Evolutionary conservation across 1,284 basidiomycete species (phyloP).

Genomic region (Pseudozyma hubeiensis): DNA sequence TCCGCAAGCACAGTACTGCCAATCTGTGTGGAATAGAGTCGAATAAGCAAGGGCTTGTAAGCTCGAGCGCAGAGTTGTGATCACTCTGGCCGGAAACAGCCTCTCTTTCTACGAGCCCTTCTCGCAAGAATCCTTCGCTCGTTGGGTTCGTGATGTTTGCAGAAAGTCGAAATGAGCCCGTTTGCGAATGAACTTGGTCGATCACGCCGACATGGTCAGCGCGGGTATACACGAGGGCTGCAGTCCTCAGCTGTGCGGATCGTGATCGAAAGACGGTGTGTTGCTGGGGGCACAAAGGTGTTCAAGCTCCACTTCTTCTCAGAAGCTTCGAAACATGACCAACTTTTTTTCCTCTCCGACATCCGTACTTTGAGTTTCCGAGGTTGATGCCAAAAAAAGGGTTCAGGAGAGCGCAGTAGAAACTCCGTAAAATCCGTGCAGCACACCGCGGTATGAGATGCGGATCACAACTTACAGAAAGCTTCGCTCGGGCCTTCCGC

Average conservation of each 20-base stretch:
- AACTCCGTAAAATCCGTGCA: neutral
- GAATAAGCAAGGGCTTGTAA: too few relatives aligned
- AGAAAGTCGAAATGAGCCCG: neutral
- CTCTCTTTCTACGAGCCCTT: too few relatives aligned
- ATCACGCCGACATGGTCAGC: constrained; percentile 11
- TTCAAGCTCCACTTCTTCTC: constrained; percentile 26
- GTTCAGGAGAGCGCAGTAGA: constrained; percentile 16
- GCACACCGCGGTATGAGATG: neutral
- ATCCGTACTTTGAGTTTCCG: constrained; percentile 11
- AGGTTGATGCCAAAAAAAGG: constrained; percentile 10
- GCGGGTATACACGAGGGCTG: neutral
- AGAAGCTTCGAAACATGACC: neutral
- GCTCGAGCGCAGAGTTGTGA: too few relatives aligned
- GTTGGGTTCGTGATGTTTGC: too few relatives aligned
- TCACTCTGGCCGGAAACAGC: too few relatives aligned
- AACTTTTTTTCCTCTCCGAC: constrained; percentile 30
- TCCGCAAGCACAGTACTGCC: too few relatives aligned
- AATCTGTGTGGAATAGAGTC: too few relatives aligned
- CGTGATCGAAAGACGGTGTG: too few relatives aligned
- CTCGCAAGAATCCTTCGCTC: neutral
- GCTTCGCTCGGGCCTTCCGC: constrained; percentile 30
- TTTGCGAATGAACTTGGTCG: neutral
- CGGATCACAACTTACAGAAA: neutral
- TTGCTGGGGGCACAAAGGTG: too few relatives aligned
- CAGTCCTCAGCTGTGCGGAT: too few relatives aligned